Base-by-base conservation (phyloP, 176 grass and related monocot species). In the Chrysopogon serrulatus region DNA sequence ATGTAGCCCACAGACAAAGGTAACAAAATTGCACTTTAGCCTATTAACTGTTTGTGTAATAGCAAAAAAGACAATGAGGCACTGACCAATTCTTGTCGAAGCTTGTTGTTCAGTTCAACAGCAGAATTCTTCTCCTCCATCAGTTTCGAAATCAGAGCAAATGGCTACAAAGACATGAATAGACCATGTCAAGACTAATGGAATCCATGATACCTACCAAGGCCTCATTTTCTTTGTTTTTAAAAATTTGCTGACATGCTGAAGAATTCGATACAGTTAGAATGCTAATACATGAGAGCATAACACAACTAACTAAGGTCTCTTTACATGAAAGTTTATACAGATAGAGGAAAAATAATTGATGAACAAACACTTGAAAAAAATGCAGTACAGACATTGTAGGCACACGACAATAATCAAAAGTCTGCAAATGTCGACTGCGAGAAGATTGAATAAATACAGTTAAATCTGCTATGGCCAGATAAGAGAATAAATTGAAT, bases 41-140 rank as follows among this genome's bases (percentile, higher is more conserved):
- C 13, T 12, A 64, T 30, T 13, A 81, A 63, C 48, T 65, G n/a
- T 82, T 82, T 71, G 35, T 54, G 39, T 78, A 91, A 79, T 24
- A 42, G 40, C 74, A n/a, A 75, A 39, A 37, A 59, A 26, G n/a
- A 5, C n/a, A 60, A 26, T 27, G 56, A 27, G n/a, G 4, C 14
- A 93, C 94, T 89, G 60, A 97, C 95, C 90, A 94, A 33, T 87
- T 97, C 92, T 80, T 87, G 85, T 66, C 65, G 92, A 83, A 94
- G 92, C 68, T 92, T 92, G 73, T 83, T 87, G 81, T 92, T 94
- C 65, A 91, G 85, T 68, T 94, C 86, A 83, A 89, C 67, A 78
- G 83, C 83, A 85, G 79, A 76, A 71, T 87, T 92, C 69, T 84
- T 91, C 85, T 97, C 90, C 74, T 92, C 90, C 40, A 80, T 83